A percentile compares a stretch with the other conserved stretches of the same genome.
Evolutionary conservation across 352 stramenopile genomes (phyloP).

Genomic region (Globisporangium iwayamae): DNA sequence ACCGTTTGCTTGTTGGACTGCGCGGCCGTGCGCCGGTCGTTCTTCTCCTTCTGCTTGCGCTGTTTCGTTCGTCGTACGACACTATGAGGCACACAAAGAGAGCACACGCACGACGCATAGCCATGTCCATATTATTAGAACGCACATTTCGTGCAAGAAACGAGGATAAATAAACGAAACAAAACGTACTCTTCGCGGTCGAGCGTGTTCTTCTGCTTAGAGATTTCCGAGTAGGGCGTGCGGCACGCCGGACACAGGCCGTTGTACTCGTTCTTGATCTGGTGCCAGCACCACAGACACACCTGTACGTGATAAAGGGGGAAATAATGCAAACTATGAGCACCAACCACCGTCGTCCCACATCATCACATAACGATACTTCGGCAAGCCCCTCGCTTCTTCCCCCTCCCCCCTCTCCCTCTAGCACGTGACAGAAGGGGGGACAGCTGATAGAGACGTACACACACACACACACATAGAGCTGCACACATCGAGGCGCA

Average conservation of each 20-base stretch:
- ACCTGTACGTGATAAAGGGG: conserved; percentile 41
- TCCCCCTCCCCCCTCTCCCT: not conserved
- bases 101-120: not conserved
- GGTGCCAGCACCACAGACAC: conserved; percentile 99
- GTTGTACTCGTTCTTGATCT: conserved; percentile 99
- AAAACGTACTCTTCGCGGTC: conserved; percentile 91
- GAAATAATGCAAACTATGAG: not conserved
- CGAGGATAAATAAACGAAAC: not conserved
- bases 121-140: not conserved
- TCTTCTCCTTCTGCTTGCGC: conserved; percentile 84
- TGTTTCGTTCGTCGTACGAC: conserved; percentile 77
- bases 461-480: too few relatives aligned
- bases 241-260: conserved; percentile 96
- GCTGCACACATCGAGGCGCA: not conserved
- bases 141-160: not conserved
- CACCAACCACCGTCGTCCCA: not conserved
- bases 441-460: not conserved
- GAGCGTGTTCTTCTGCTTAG: conserved; percentile 90
- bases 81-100: conserved; percentile 20
- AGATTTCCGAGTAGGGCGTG: conserved; percentile 94
- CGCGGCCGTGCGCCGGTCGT: conserved; percentile 54
- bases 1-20: conserved; percentile 35
- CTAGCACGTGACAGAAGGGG: not conserved
- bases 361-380: not conserved
- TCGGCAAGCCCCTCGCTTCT: not conserved